phyloP scores from a whole-genome alignment of 768 basidiomycete genomes.

The Hygrocybe punicea region DNA sequence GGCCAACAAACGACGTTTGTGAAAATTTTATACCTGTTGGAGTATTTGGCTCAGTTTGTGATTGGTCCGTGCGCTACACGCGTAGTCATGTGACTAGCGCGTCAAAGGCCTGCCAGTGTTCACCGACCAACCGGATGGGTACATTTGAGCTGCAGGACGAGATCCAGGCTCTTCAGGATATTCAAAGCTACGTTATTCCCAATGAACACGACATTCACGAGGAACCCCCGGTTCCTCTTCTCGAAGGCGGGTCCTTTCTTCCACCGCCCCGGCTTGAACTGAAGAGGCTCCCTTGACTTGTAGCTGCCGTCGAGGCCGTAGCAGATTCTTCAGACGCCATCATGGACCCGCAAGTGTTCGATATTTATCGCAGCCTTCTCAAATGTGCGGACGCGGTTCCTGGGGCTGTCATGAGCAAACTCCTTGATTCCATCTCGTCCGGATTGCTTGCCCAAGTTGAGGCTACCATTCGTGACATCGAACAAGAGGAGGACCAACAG shows the following conservation, averaged over 20 bases:
- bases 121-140: background rate
- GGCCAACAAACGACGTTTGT: background rate
- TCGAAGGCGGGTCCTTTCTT: slow-evolving; percentile 52
- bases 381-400: slow-evolving; percentile 67
- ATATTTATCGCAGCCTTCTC: slow-evolving; percentile 76
- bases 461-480: slow-evolving; percentile 62
- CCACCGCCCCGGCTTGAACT: no score
- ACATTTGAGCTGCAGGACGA: slow-evolving; percentile 78
- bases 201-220: slow-evolving; percentile 62
- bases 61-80: background rate
- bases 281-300: slow-evolving; percentile 6
- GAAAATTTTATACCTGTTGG: background rate
- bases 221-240: slow-evolving; percentile 51
- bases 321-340: slow-evolving; percentile 75
- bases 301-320: slow-evolving; percentile 79
- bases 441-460: slow-evolving; percentile 73
- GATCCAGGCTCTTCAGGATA: slow-evolving; percentile 60
- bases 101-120: no score
- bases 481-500: slow-evolving; percentile 65
- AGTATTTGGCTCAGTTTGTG: background rate
- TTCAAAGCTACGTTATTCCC: slow-evolving; percentile 59
- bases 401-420: slow-evolving; percentile 70
- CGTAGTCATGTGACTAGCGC: background rate
- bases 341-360: slow-evolving; percentile 64
- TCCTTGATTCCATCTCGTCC: slow-evolving; percentile 83